These are phyloP conservation scores for Carex parvula DNA, from an alignment of 176 grass and related monocot genomes.

Conservation along the genomic window DNA sequence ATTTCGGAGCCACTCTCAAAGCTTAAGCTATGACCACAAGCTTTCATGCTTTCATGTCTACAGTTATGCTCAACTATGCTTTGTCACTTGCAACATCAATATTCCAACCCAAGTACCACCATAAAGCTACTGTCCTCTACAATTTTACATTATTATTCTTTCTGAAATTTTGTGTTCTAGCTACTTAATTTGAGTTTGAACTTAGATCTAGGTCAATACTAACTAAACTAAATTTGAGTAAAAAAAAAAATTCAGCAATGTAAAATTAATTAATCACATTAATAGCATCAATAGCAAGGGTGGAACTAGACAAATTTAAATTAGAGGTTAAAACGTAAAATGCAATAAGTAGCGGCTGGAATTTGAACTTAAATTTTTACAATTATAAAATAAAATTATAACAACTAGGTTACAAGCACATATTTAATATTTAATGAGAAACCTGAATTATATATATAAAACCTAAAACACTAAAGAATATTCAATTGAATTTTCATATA, in stretches of 20 bases:
- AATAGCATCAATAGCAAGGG: not conserved
- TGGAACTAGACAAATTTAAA: too few relatives aligned
- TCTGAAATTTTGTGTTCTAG: not conserved
- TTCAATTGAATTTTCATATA: too few relatives aligned
- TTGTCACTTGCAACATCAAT: slow-evolving; percentile 30
- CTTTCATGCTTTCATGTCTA: slow-evolving; percentile 28
- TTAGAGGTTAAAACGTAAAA: too few relatives aligned
- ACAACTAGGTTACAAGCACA: too few relatives aligned
- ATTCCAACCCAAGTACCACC: not conserved
- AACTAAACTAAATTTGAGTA: not conserved
- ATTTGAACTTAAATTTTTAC: too few relatives aligned
- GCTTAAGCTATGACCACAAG: slow-evolving; percentile 14
- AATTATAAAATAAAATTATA: too few relatives aligned
- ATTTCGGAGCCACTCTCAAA: slow-evolving; percentile 7
- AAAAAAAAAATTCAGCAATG: too few relatives aligned
- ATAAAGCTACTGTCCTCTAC: not conserved
- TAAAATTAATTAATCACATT: not conserved
- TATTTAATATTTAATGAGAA: too few relatives aligned
- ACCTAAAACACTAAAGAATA: too few relatives aligned
- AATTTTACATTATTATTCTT: not conserved
- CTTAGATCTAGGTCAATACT: not conserved
- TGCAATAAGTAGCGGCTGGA: too few relatives aligned
- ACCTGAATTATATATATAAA: too few relatives aligned
- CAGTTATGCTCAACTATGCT: slow-evolving; percentile 26
- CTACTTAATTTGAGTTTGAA: not conserved